Evolutionary conservation across 805 yeast species (phyloP).

Genomic region (Henningerozyma blattae): DNA sequence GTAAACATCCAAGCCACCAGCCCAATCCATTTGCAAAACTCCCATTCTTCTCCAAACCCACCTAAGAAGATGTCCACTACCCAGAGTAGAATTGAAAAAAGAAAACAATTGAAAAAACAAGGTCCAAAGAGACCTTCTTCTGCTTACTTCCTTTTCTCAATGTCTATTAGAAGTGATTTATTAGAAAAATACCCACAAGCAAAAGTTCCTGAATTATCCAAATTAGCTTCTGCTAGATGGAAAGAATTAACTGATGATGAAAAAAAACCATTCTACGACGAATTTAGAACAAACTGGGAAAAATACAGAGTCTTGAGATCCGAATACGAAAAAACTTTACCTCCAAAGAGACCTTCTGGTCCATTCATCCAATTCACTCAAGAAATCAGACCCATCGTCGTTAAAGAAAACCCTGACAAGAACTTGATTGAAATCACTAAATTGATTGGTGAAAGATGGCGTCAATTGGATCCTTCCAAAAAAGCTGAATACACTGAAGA

Average conservation of each 20-base stretch:
- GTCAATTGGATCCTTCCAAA: constrained; percentile 16
- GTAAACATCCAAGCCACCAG: constrained; percentile 6
- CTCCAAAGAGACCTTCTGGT: constrained; percentile 22
- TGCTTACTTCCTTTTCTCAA: constrained; percentile 27
- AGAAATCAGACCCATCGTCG: constrained; percentile 23
- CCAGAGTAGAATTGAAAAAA: constrained; percentile 25
- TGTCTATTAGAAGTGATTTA: constrained; percentile 22
- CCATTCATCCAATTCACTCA: constrained; percentile 23
- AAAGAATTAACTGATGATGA: constrained; percentile 62
- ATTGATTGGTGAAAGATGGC: constrained; percentile 24
- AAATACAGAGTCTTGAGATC: constrained; percentile 24
- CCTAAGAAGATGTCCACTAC: constrained; percentile 24
- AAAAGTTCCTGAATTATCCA: constrained; percentile 31
- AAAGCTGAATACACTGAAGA: constrained; percentile 24
- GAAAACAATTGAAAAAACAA: constrained; percentile 24
- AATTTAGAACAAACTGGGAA: constrained; percentile 25
- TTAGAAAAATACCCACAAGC: constrained; percentile 24
- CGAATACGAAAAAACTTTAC: constrained; percentile 19
- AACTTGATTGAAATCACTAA: constrained; percentile 25
- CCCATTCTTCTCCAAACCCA: constrained; percentile 2
- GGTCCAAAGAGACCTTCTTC: constrained; percentile 29
- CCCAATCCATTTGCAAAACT: constrained; percentile 3
- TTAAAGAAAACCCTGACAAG: constrained; percentile 23
- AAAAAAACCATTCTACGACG: constrained; percentile 70
- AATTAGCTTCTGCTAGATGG: constrained; percentile 85